These are phyloP conservation scores for Sporothrix luriei DNA, from an alignment of 2,329 filamentous ascomycete genomes.

Conservation along the genomic window DNA sequence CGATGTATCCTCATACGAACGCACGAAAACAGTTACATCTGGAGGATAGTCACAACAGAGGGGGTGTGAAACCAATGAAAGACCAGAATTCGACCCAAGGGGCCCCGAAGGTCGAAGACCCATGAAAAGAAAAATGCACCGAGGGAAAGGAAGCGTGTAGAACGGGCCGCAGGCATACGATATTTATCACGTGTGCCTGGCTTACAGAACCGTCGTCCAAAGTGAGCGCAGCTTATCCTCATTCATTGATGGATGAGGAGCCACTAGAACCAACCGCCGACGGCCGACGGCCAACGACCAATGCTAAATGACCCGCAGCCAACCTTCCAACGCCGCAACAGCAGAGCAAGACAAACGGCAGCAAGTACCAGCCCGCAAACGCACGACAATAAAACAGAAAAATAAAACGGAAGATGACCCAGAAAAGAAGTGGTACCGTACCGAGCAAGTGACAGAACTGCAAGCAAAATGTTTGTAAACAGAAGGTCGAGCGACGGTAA, in stretches of 20 bases:
- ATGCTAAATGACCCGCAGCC: neutral
- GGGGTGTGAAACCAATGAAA: slow-evolving; percentile 13
- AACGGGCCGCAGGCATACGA: slow-evolving; percentile 5
- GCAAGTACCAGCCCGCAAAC: neutral
- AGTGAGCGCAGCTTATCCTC: no score
- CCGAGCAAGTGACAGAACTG: slow-evolving; percentile 5
- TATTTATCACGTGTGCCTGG: neutral
- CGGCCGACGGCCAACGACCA: no score
- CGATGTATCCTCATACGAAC: neutral
- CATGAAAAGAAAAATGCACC: neutral
- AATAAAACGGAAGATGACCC: slow-evolving; percentile 5
- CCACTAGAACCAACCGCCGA: neutral
- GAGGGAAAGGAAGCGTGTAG: neutral
- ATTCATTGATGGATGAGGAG: neutral
- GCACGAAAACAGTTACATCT: neutral
- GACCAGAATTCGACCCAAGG: neutral
- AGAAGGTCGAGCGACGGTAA: neutral
- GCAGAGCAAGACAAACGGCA: neutral
- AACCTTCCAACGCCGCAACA: neutral
- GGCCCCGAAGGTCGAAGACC: neutral
- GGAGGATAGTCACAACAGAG: neutral
- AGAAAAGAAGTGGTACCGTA: neutral
- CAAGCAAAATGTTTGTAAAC: slow-evolving; percentile 3
- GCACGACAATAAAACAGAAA: neutral
- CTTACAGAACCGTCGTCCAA: no score